Evolutionary conservation across 2,329 filamentous ascomycete species (phyloP), one percentile per base, ranked within the genome.

Genomic region (Orbilia oligospora): DNA sequence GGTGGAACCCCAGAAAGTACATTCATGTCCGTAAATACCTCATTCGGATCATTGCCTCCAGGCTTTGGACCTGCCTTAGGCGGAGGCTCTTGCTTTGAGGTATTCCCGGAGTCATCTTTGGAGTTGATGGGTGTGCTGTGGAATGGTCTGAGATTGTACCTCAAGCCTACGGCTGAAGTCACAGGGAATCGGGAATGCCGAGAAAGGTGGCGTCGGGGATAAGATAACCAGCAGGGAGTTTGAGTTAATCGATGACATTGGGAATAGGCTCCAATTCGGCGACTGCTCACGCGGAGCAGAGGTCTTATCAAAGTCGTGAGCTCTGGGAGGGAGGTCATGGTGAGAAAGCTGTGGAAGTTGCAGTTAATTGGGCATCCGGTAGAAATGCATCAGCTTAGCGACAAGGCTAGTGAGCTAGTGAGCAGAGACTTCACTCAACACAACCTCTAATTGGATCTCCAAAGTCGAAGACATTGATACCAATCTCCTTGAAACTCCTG

Each of bases 1-100:
- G 89, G 87, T 0, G 93, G 92, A 0, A 90, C 90, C 81, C 90
- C 90, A 48, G 89, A 91, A 3, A 98, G 88, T 5, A 99, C 91
- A 83, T 99, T 91, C 80, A 98, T 87, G 14, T 88, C 88, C 49
- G 85, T 86, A 81, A 98, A 93, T 49, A 81, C 69, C 49, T 80
- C 77, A 53, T 69, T 71, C 18, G 81, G 80, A 38, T 73, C 65
- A 51, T 71, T 73, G 12, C 76, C 76, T 44, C 76, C 76, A 56
- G 66, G 49, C 30, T 72, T 78, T 20, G 75, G 75, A 38, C 75
- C 75, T 41, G 44, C 44, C 27, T 64, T 53, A n/a, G 66, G 41
- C 41, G 75, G 75, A 49, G 68, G 38, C 18, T 72, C 75, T 22
- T 72, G 51, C 20, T 38, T 33, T 56, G 68, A 61, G 5, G 65